Evolutionary conservation across 805 yeast genomes (phyloP).

Genomic region (Myxozyma mucilagina): DNA sequence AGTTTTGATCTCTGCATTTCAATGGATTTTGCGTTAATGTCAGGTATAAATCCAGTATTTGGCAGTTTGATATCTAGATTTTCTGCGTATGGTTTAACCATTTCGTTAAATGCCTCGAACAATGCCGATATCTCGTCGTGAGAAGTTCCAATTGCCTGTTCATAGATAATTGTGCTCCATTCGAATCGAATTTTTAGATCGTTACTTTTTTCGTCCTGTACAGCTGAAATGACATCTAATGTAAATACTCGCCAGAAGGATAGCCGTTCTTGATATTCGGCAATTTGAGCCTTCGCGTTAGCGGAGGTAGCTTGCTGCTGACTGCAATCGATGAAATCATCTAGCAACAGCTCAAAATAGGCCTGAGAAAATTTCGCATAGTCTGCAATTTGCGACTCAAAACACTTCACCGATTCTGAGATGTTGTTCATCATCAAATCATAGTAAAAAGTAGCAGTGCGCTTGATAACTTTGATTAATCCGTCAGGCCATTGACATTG

Average conservation of each 20-base stretch:
- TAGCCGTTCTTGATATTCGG: slow-evolving; percentile 6
- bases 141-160: slow-evolving; percentile 46
- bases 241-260: slow-evolving; percentile 6
- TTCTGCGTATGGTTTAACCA: background rate
- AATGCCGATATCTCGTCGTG: slow-evolving; percentile 39
- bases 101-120: slow-evolving; percentile 34
- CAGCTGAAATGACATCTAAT: slow-evolving; percentile 2
- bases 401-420: slow-evolving; percentile 1
- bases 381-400: background rate
- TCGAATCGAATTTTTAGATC: slow-evolving; percentile 37
- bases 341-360: slow-evolving; percentile 29
- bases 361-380: slow-evolving; percentile 22
- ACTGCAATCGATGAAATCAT: slow-evolving; percentile 22
- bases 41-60: slow-evolving; percentile 52
- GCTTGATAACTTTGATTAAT: slow-evolving; percentile 2
- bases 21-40: slow-evolving; percentile 52
- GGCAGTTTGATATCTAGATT: slow-evolving; percentile 1
- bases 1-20: slow-evolving; percentile 67
- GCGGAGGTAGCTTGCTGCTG: slow-evolving; percentile 13
- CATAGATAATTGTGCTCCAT: slow-evolving; percentile 53
- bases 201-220: background rate
- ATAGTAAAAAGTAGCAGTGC: slow-evolving; percentile 8
- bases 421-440: slow-evolving; percentile 6
- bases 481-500: slow-evolving; percentile 23
- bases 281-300: background rate